These are phyloP conservation scores for Diaporthe sp. DNA, from an alignment of 2,329 filamentous ascomycete species.

Conservation along the genomic window DNA sequence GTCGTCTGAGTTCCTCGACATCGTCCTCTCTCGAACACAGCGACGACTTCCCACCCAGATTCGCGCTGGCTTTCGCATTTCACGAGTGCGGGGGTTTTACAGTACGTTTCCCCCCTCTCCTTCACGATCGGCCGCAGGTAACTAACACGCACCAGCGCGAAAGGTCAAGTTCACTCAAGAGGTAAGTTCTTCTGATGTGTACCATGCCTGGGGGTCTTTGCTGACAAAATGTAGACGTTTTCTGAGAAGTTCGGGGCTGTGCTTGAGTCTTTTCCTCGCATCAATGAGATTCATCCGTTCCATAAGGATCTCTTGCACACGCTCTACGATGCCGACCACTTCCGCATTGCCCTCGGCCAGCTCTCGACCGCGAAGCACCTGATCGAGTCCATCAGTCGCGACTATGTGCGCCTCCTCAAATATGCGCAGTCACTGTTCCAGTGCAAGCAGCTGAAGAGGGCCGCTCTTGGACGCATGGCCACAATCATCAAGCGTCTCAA, in stretches of 20 bases:
- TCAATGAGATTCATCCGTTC: conserved; percentile 71
- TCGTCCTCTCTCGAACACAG: conserved; percentile 94
- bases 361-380: conserved; percentile 95
- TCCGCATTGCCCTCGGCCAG: conserved; percentile 95
- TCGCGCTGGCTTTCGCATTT: conserved; percentile 94
- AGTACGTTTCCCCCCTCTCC: not conserved
- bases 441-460: conserved; percentile 98
- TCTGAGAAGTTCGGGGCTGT: conserved; percentile 92
- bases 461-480: conserved; percentile 96
- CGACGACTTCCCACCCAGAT: conserved; percentile 93
- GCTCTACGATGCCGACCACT: conserved; percentile 98
- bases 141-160: conserved; percentile 57
- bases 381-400: conserved; percentile 94
- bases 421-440: conserved; percentile 98
- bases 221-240: too few relatives aligned
- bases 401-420: conserved; percentile 91
- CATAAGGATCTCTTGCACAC: conserved; percentile 89
- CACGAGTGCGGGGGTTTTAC: conserved; percentile 91
- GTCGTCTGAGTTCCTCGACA: conserved; percentile 85
- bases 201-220: too few relatives aligned
- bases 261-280: conserved; percentile 90
- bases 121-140: too few relatives aligned
- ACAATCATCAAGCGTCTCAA: conserved; percentile 95
- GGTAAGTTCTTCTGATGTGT: too few relatives aligned
- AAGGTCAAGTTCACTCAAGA: conserved; percentile 99